phyloP scores from a whole-genome alignment of 768 basidiomycete genomes.

The Auriculariales sp. region DNA sequence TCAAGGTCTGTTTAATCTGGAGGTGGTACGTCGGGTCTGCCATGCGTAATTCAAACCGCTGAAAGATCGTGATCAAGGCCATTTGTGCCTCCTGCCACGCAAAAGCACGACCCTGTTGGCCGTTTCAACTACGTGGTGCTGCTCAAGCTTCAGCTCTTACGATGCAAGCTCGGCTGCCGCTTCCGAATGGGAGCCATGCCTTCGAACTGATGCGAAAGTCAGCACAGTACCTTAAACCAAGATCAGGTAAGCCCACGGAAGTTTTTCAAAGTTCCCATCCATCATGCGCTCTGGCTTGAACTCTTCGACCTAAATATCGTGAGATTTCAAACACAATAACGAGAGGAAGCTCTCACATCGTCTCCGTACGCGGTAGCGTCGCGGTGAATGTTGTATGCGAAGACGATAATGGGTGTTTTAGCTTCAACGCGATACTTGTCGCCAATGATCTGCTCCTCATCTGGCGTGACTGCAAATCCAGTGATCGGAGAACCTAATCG shows the following conservation, averaged over 20 bases:
- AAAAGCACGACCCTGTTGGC: constrained; percentile 25
- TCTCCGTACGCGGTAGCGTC: constrained; percentile 34
- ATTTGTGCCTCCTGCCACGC: constrained; percentile 34
- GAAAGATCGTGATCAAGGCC: constrained; percentile 25
- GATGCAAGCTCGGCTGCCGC: constrained; percentile 14
- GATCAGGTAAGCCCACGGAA: constrained; percentile 22
- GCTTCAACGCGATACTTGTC: constrained; percentile 25
- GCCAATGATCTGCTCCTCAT: constrained; percentile 23
- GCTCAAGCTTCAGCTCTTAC: no score
- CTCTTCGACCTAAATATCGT: constrained; percentile 15
- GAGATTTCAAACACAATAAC: neutral
- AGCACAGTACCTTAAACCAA: constrained; percentile 1
- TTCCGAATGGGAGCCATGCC: constrained; percentile 26
- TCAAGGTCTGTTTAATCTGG: constrained; percentile 22
- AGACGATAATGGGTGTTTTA: constrained; percentile 15
- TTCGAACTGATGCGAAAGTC: constrained; percentile 18
- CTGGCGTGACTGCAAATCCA: constrained; percentile 17
- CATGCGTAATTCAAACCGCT: constrained; percentile 30
- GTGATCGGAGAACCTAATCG: constrained; percentile 26
- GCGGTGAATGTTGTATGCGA: constrained; percentile 19
- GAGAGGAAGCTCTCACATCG: constrained; percentile 22
- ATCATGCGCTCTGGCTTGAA: constrained; percentile 34
- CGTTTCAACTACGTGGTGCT: no score
- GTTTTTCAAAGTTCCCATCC: constrained; percentile 30
- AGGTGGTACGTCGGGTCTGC: constrained; percentile 30